A percentile compares a stretch with the other conserved stretches of the same genome.
phyloP scores from a whole-genome alignment of 2,329 filamentous ascomycete genomes.

The Sporothrix variecibatus region DNA sequence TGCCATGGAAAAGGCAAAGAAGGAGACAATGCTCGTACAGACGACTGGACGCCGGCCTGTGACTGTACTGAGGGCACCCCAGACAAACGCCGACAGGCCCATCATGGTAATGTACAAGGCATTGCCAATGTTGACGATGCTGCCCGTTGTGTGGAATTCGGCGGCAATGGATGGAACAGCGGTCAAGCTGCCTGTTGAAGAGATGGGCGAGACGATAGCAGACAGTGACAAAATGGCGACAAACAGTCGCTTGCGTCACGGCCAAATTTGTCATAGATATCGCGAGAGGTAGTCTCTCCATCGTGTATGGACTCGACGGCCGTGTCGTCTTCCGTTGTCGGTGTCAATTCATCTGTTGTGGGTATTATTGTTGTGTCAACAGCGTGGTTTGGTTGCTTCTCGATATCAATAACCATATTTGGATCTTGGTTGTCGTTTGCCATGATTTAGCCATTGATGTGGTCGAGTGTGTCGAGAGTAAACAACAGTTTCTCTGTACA shows the following conservation, averaged over 20 bases:
- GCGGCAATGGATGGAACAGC: conserved; percentile 13
- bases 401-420: not conserved
- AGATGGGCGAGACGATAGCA: conserved; percentile 5
- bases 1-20: conserved; percentile 66
- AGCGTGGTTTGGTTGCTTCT: not conserved
- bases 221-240: not conserved
- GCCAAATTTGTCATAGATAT: conserved; percentile 10
- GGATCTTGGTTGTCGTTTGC: not conserved
- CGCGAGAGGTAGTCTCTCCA: too few species aligned
- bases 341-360: not conserved
- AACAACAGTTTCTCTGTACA: not conserved
- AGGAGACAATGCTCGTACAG: conserved; percentile 37
- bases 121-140: conserved; percentile 19
- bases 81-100: conserved; percentile 23
- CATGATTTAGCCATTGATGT: not conserved
- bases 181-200: conserved; percentile 20
- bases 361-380: not conserved
- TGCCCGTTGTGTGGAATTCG: conserved; percentile 11
- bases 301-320: not conserved
- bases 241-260: conserved; percentile 2
- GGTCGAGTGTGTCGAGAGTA: not conserved
- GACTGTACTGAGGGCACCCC: conserved; percentile 16
- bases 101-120: conserved; percentile 22
- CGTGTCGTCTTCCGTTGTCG: not conserved
- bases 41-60: conserved; percentile 22